Evolutionary conservation across 805 yeast species (phyloP), one percentile per base, ranked within the genome.

Genomic region (Ogataea paraovalis): DNA sequence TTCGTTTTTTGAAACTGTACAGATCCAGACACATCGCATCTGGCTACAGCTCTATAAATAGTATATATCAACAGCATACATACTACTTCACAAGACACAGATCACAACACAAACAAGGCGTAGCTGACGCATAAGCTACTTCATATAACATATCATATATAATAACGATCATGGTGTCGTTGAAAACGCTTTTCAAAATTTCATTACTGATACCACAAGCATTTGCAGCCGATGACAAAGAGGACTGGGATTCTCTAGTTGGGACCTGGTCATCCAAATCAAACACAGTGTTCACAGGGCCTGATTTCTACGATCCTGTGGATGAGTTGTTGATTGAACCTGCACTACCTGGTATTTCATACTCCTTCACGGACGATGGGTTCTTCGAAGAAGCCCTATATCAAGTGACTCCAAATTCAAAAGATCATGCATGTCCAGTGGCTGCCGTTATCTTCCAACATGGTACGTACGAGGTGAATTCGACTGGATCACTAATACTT

Each of bases 231-330:
- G 44, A 33, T n/a, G 41, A 44, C 32, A 44, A 21, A 5, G 46
- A 23, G 22, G 33, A 21, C 14, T 39, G 36, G 28, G n/a, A 32
- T 22, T 30, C 63, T 2, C 45, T 88, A 41, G 87, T 73, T 38
- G 99, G 99, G 6, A 94, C 99, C 0, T 94, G 99, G 99, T 68
- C 91, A 1, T 85, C 97, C 16, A 94, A 94, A 67, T 83, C 97
- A 12, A 87, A 87, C 65, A 82, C 95, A 12, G 99, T 94, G 7
- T 84, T 92, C 71, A 94, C 99, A 1, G 99, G 99, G 0, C 96
- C 98, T 6, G 86, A 91, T 2, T 94, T 94, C 63, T 94, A 80
- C 65, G 98, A 94, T 66, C 99, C 99, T 2, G 86, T 90, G 25
- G 97, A 92, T 63, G 99, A 94, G 67, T 78, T 92, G 16, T 72